A percentile compares a stretch with the other conserved stretches of the same genome.
These are phyloP conservation scores for Verticillium dahliae DNA, from an alignment of 2,329 filamentous ascomycete genomes.

Conservation along the genomic window DNA sequence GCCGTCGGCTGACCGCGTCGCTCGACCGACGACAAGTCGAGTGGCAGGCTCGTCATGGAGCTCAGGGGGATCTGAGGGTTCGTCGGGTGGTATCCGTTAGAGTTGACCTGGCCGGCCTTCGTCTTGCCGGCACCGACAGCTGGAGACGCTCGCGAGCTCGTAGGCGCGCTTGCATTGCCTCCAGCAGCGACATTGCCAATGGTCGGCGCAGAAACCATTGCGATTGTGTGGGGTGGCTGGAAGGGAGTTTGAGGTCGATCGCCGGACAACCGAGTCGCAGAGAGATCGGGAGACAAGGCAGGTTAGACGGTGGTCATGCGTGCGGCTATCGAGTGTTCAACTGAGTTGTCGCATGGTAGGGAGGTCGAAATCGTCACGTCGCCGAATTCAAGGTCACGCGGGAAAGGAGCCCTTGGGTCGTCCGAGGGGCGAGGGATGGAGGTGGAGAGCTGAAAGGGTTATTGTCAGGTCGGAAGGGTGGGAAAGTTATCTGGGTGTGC, in stretches of 20 bases:
- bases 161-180: conserved; percentile 34
- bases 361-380: not conserved
- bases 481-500: not conserved
- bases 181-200: conserved; percentile 25
- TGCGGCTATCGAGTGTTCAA: not conserved
- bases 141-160: conserved; percentile 47
- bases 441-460: not conserved
- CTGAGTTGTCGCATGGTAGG: not conserved
- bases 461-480: not conserved
- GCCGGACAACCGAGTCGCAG: not conserved
- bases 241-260: not conserved
- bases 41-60: conserved; percentile 50
- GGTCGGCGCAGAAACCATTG: conserved; percentile 34
- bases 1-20: conserved; percentile 77
- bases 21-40: conserved; percentile 88
- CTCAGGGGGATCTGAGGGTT: conserved; percentile 48
- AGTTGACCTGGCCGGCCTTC: conserved; percentile 43
- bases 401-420: not conserved
- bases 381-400: not conserved
- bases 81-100: conserved; percentile 45
- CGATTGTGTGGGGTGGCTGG: conserved; percentile 6
- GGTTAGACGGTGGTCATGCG: not conserved
- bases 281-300: not conserved
- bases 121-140: conserved; percentile 36
- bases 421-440: not conserved